phyloP scores from a whole-genome alignment of 148 eudicot genomes.

The Vaccinium darrowii region DNA sequence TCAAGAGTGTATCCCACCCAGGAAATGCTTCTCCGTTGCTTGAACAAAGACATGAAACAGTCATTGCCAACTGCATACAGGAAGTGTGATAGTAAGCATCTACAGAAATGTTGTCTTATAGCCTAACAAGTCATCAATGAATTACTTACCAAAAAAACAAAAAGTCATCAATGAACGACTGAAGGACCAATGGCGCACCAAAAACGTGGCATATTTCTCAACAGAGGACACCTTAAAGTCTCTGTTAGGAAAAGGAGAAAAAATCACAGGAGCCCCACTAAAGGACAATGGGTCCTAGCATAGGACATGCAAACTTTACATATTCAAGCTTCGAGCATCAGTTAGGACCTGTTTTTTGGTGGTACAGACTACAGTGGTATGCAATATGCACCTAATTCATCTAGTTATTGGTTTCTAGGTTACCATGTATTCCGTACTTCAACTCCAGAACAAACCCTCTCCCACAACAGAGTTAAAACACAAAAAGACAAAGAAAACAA shows the following conservation, averaged over 20 bases:
- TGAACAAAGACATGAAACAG: conserved; percentile 76
- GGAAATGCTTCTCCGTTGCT: conserved; percentile 83
- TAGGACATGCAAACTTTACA: background rate
- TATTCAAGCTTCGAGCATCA: conserved; percentile 4
- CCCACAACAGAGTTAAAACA: background rate
- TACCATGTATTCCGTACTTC: background rate
- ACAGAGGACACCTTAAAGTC: background rate
- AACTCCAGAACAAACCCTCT: background rate
- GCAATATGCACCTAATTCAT: background rate
- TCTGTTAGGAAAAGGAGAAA: background rate
- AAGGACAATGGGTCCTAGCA: background rate
- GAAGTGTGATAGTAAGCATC: conserved; percentile 11
- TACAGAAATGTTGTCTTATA: background rate
- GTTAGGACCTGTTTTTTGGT: background rate
- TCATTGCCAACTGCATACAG: conserved; percentile 66
- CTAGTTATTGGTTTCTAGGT: background rate
- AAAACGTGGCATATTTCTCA: background rate
- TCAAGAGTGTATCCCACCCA: conserved; percentile 76
- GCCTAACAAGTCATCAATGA: background rate
- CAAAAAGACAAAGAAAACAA: conserved; percentile 2
- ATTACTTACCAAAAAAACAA: no score
- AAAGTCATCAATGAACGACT: background rate
- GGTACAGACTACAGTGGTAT: background rate
- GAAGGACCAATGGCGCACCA: background rate
- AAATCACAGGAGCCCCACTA: background rate